A percentile compares a stretch with the other conserved stretches of the same genome.
phyloP scores from a whole-genome alignment of 2,329 filamentous ascomycete genomes.

The Macroventuria anomochaeta region DNA sequence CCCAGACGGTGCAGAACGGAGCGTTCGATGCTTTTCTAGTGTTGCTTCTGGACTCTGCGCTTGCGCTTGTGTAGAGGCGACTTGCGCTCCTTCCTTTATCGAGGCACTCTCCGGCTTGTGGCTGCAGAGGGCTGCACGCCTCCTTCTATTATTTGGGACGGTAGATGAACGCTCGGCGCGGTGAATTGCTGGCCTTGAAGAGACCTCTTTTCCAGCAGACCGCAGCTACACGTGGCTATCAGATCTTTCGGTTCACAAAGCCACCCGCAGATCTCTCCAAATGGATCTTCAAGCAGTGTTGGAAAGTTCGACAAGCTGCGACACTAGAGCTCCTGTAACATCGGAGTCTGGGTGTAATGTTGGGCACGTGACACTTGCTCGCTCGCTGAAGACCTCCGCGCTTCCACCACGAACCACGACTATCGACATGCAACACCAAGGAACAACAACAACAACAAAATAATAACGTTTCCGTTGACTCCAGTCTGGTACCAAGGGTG shows the following conservation, averaged over 20 bases:
- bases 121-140: slow-evolving; percentile 11
- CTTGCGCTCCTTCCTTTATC: slow-evolving; percentile 22
- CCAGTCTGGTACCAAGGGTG: neutral
- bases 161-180: slow-evolving; percentile 1
- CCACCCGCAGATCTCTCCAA: too few species aligned
- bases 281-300: too few species aligned
- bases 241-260: too few species aligned
- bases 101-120: slow-evolving; percentile 10
- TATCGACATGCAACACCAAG: neutral
- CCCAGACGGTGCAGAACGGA: slow-evolving; percentile 5
- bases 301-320: too few species aligned
- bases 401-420: neutral
- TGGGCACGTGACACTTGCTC: neutral
- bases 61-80: slow-evolving; percentile 16
- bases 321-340: too few species aligned
- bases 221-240: neutral
- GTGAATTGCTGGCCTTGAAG: neutral
- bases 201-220: neutral
- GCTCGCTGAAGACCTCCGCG: neutral
- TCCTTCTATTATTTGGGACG: neutral
- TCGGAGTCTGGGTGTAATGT: too few species aligned
- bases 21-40: slow-evolving; percentile 19
- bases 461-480: neutral
- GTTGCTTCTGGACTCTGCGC: slow-evolving; percentile 25
- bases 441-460: neutral